These are phyloP conservation scores for Cladorrhinum sp. DNA, from an alignment of 2,329 filamentous ascomycete genomes.

Conservation along the genomic window DNA sequence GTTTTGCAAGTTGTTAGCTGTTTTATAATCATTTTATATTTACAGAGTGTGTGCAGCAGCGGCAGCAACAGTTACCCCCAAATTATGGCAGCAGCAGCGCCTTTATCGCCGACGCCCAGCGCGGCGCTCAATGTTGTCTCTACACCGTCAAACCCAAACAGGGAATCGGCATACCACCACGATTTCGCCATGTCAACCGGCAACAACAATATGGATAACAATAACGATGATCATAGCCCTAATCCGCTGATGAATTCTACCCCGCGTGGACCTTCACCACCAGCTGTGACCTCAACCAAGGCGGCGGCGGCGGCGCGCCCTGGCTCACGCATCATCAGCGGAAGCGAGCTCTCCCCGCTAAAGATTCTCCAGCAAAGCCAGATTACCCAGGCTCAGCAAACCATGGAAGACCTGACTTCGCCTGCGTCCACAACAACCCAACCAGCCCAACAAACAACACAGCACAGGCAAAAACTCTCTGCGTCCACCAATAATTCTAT, in stretches of 20 bases:
- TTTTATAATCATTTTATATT: too few species aligned
- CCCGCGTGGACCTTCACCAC: conserved; percentile 40
- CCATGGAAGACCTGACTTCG: conserved; percentile 5
- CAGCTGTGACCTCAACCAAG: conserved; percentile 38
- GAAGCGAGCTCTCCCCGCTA: conserved; percentile 55
- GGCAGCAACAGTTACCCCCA: too few species aligned
- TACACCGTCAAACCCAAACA: conserved; percentile 29
- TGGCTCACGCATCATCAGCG: conserved; percentile 55
- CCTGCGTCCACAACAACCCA: conserved; percentile 23
- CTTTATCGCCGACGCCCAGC: conserved; percentile 39
- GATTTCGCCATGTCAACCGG: conserved; percentile 14
- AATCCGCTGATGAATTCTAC: conserved; percentile 31
- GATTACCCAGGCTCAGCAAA: conserved; percentile 16
- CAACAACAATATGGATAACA: not conserved
- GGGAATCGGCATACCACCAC: not conserved
- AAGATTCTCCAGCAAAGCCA: conserved; percentile 46
- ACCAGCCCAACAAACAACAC: conserved; percentile 25
- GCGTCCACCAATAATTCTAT: conserved; percentile 5
- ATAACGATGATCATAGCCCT: conserved; percentile 12
- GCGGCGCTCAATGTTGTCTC: conserved; percentile 38
- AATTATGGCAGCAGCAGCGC: too few species aligned
- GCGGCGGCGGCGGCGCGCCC: conserved; percentile 34
- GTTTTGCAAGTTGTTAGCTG: too few species aligned
- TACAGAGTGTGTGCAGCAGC: too few species aligned
- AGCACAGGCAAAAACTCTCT: conserved; percentile 27